phyloP scores from a whole-genome alignment of 129 eudicot genomes.

The Oenanthe sinensis region DNA sequence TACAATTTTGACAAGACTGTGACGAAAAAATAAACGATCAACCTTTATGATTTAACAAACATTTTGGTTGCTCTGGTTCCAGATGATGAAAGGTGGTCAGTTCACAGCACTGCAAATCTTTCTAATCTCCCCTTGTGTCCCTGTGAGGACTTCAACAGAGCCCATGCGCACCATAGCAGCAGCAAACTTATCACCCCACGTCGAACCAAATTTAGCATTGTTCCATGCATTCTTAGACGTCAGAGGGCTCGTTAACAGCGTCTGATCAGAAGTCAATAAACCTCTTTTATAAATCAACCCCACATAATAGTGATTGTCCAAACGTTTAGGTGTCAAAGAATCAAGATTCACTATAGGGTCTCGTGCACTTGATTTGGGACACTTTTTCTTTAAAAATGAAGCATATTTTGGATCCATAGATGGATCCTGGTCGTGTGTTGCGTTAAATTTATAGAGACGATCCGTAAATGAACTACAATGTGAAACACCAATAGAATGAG shows the following conservation, averaged over 20 bases:
- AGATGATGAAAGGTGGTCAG: conserved; percentile 8
- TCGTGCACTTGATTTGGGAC: conserved; percentile 2
- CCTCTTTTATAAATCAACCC: conserved; percentile 11
- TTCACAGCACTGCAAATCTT: conserved; percentile 22
- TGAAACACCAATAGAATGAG: conserved; percentile 24
- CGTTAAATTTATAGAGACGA: conserved; percentile 13
- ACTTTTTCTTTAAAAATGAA: conserved; percentile 3
- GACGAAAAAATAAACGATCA: not conserved
- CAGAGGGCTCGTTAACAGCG: conserved; percentile 7
- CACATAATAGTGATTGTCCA: conserved; percentile 28
- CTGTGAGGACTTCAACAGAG: conserved; percentile 25
- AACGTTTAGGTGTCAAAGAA: conserved; percentile 12
- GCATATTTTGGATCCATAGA: conserved; percentile 23
- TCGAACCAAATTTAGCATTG: conserved; percentile 10
- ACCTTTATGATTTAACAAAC: not conserved
- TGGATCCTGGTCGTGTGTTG: conserved; percentile 16
- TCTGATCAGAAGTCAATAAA: conserved; percentile 28
- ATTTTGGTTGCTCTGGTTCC: too few species aligned
- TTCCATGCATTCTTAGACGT: conserved; percentile 13
- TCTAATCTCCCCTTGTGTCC: conserved; percentile 29
- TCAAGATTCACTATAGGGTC: conserved; percentile 20
- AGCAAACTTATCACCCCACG: conserved; percentile 27
- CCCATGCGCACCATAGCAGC: conserved; percentile 42
- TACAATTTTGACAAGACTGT: too few species aligned
- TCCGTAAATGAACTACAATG: conserved; percentile 16